Evolutionary conservation across 352 stramenopile genomes (phyloP).

Genomic region (Albugo candida): DNA sequence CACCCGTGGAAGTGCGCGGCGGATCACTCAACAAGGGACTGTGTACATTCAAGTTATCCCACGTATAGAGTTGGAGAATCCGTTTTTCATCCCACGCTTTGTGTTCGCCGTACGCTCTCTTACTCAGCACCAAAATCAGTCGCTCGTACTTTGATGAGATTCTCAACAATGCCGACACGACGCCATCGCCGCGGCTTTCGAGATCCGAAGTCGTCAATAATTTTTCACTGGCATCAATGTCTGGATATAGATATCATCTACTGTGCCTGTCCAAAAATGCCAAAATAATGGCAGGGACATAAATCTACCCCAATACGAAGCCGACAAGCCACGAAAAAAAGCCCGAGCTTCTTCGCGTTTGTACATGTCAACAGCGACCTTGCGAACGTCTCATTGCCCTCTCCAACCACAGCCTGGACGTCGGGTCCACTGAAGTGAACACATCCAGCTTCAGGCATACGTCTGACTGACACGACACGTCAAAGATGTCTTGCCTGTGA

Average conservation of each 20-base stretch:
- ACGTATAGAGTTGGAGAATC: neutral
- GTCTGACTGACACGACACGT: conserved; percentile 1
- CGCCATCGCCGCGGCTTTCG: conserved; percentile 74
- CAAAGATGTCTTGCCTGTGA: conserved; percentile 5
- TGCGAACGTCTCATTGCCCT: neutral
- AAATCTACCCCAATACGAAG: neutral
- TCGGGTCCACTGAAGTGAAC: conserved; percentile 3
- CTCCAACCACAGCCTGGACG: neutral
- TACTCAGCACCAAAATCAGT: too few species aligned
- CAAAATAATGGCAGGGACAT: neutral
- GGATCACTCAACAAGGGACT: too few species aligned
- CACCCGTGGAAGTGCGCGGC: neutral
- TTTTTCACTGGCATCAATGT: too few species aligned
- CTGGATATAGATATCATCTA: too few species aligned
- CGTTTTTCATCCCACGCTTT: neutral
- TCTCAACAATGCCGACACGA: conserved; percentile 36
- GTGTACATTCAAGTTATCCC: too few species aligned
- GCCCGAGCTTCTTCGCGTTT: conserved; percentile 75
- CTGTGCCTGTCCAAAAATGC: too few species aligned
- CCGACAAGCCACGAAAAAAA: neutral
- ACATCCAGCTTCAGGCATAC: neutral
- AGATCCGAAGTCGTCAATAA: too few species aligned
- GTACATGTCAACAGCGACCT: conserved; percentile 81
- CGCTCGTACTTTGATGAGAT: conserved; percentile 40
- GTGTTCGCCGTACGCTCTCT: neutral